These are phyloP conservation scores for Verticillium tricorpus DNA, from an alignment of 2,329 filamentous ascomycete species.

Conservation along the genomic window DNA sequence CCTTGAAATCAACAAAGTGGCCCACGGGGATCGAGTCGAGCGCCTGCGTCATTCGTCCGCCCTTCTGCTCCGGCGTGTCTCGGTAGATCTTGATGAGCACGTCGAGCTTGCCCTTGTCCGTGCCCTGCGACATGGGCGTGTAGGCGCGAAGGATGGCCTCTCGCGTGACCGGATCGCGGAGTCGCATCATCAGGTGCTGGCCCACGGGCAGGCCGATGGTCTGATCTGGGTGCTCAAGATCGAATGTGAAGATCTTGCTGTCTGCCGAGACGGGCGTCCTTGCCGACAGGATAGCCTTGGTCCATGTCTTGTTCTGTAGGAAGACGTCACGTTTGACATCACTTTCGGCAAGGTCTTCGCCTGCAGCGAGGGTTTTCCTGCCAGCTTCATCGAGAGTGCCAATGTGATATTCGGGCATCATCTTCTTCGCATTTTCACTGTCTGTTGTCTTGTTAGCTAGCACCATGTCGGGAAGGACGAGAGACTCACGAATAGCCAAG, in stretches of 20 bases:
- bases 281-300: conserved; percentile 62
- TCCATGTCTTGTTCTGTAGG: conserved; percentile 68
- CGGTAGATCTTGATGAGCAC: conserved; percentile 82
- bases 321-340: conserved; percentile 54
- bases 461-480: neutral
- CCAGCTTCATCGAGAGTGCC: conserved; percentile 66
- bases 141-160: conserved; percentile 81
- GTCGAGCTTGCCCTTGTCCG: conserved; percentile 59
- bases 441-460: conserved; percentile 48
- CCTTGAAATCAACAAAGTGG: conserved; percentile 77
- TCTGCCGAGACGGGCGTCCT: conserved; percentile 72
- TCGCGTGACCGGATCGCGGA: conserved; percentile 64
- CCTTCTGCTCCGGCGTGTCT: conserved; percentile 48
- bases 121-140: conserved; percentile 70
- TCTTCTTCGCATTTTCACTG: conserved; percentile 84
- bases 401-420: conserved; percentile 85
- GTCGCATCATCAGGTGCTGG: conserved; percentile 80
- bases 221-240: conserved; percentile 67
- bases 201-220: conserved; percentile 73
- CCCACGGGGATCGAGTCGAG: conserved; percentile 70
- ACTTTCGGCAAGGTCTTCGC: conserved; percentile 27
- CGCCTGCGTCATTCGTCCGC: conserved; percentile 78
- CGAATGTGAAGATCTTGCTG: conserved; percentile 76
- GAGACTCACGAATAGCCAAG: conserved; percentile 75
- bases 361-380: conserved; percentile 42